These are phyloP conservation scores for Coprinopsis marcescibilis DNA, from an alignment of 768 basidiomycete genomes.

Conservation along the genomic window DNA sequence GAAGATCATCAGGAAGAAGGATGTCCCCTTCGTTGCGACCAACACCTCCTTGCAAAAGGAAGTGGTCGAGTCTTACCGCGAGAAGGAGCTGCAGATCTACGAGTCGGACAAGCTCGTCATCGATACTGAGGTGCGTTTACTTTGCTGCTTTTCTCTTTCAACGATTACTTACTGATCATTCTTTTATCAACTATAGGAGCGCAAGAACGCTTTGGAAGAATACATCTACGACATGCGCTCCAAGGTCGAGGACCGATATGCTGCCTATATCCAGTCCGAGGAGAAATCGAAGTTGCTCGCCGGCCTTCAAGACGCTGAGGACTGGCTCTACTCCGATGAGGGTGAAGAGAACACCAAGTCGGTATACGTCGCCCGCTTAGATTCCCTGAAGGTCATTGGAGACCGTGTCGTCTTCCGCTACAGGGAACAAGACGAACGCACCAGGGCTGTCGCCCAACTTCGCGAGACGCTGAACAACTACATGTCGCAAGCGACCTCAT, in stretches of 20 bases:
- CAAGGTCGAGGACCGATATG: conserved; percentile 88
- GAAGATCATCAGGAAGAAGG: conserved; percentile 77
- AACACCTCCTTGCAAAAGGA: conserved; percentile 60
- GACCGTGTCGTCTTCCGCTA: conserved; percentile 83
- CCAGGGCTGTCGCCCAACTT: conserved; percentile 62
- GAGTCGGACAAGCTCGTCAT: conserved; percentile 91
- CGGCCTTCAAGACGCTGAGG: conserved; percentile 75
- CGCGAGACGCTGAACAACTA: conserved; percentile 88
- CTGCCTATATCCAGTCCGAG: conserved; percentile 59
- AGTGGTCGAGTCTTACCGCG: conserved; percentile 58
- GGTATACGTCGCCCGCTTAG: conserved; percentile 82
- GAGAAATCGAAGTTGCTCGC: conserved; percentile 77
- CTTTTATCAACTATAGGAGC: conserved; percentile 66
- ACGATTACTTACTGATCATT: neutral
- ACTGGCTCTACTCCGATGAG: conserved; percentile 98
- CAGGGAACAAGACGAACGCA: conserved; percentile 79
- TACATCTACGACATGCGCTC: conserved; percentile 94
- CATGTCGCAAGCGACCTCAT: conserved; percentile 73
- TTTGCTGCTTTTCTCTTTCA: neutral
- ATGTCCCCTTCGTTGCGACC: conserved; percentile 66
- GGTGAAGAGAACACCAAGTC: conserved; percentile 95
- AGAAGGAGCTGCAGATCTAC: conserved; percentile 87
- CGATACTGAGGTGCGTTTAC: conserved; percentile 82
- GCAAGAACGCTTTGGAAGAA: conserved; percentile 98
- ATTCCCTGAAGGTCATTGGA: conserved; percentile 77